Percentiles rank a stretch among this genome's conserved stretches.
Conservation (phyloP, 2,329 filamentous ascomycete species). For the Colletotrichum melonis region DNA sequence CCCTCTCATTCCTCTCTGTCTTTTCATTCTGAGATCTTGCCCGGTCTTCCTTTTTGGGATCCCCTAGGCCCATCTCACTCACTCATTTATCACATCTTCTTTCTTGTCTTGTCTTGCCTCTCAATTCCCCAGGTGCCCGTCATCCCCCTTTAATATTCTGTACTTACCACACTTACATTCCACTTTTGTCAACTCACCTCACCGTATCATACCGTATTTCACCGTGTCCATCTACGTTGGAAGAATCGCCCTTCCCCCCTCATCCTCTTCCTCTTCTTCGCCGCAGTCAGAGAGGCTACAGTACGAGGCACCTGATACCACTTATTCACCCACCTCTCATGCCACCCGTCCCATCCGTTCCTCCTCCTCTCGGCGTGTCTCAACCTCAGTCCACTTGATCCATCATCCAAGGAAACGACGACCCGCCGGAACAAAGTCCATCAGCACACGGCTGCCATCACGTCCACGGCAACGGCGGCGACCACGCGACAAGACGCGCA, state of each 20-base stretch:
- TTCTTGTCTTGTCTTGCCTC: neutral
- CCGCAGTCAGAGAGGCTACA: neutral
- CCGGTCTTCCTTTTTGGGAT: too few species aligned
- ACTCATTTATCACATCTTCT: neutral
- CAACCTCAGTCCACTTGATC: slow-evolving; percentile 11
- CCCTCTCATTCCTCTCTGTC: slow-evolving; percentile 1
- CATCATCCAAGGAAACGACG: neutral
- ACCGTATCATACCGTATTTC: slow-evolving; percentile 4
- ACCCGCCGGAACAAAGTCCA: neutral
- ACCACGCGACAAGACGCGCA: neutral
- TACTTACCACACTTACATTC: neutral
- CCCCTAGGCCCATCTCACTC: neutral
- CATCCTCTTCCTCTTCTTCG: neutral
- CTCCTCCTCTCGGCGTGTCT: slow-evolving; percentile 9
- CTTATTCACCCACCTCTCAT: slow-evolving; percentile 9
- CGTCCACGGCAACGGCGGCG: neutral
- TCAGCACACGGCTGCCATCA: neutral
- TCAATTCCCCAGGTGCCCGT: neutral
- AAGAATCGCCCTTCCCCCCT: neutral
- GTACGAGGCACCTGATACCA: slow-evolving; percentile 1
- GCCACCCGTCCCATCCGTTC: neutral
- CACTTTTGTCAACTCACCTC: slow-evolving; percentile 1
- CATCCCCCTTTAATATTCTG: neutral
- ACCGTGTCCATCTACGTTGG: slow-evolving; percentile 9
- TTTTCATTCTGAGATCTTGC: neutral